Evolutionary conservation across 768 basidiomycete genomes (phyloP).

Genomic region (Rhodotorula graminis): DNA sequence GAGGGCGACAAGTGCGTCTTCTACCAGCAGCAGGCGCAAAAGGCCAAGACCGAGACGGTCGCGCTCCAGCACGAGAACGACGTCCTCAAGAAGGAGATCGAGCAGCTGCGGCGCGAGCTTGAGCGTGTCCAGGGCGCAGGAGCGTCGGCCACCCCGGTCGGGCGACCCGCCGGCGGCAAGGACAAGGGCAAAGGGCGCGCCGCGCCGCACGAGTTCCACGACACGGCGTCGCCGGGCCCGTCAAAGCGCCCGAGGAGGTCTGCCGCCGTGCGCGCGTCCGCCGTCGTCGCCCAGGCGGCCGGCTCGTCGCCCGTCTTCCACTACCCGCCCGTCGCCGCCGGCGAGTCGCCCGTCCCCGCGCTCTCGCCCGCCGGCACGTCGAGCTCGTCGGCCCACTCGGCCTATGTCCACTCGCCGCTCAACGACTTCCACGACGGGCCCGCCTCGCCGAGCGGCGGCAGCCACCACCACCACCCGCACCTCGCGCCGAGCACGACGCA

Average conservation of each 20-base stretch:
- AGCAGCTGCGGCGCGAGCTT: constrained; percentile 25
- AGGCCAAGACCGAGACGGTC: constrained; percentile 28
- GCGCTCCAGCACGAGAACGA: constrained; percentile 30
- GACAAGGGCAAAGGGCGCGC: constrained; percentile 17
- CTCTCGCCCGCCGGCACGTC: constrained; percentile 5
- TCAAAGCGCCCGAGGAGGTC: constrained; percentile 30
- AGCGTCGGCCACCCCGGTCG: neutral
- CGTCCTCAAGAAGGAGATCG: constrained; percentile 13
- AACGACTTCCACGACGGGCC: constrained; percentile 20
- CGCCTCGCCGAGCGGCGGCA: neutral
- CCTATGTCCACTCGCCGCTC: constrained; percentile 20
- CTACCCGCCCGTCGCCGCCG: neutral
- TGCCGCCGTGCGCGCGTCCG: constrained; percentile 23
- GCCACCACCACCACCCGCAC: neutral
- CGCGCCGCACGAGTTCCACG: constrained; percentile 9
- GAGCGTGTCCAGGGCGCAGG: neutral
- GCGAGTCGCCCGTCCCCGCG: constrained; percentile 2
- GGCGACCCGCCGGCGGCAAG: neutral
- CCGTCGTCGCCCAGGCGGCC: constrained; percentile 13
- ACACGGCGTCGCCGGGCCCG: neutral
- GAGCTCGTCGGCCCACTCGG: neutral
- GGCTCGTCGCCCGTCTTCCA: neutral
- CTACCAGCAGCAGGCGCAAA: constrained; percentile 36
- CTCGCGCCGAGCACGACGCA: neutral
- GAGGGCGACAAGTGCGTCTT: constrained; percentile 38